A percentile compares a stretch with the other conserved stretches of the same genome.
Evolutionary conservation across 352 stramenopile genomes (phyloP).

Genomic region (Pythium phragmiticola): DNA sequence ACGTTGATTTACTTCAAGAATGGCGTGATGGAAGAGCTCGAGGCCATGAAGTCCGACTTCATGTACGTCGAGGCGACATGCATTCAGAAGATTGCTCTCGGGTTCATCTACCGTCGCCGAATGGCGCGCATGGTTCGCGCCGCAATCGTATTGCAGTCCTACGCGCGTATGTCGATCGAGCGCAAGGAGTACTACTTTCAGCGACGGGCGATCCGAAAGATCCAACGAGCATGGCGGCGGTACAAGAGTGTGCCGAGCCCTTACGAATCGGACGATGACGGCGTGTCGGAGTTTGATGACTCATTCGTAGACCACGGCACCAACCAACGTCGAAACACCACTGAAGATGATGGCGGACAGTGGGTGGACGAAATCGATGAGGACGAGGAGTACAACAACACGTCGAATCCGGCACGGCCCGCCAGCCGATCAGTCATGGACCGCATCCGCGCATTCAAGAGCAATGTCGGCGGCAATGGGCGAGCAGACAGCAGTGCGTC

Average conservation of each 20-base stretch:
- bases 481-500: slow-evolving; percentile 24
- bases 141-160: slow-evolving; percentile 80
- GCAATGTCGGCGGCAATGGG: slow-evolving; percentile 28
- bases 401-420: slow-evolving; percentile 16
- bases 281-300: slow-evolving; percentile 44
- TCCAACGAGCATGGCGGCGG: slow-evolving; percentile 65
- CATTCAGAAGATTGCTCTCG: slow-evolving; percentile 79
- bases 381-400: slow-evolving; percentile 23
- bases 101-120: slow-evolving; percentile 77
- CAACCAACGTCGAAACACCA: slow-evolving; percentile 34
- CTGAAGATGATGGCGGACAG: slow-evolving; percentile 25
- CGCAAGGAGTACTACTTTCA: slow-evolving; percentile 70
- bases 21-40: slow-evolving; percentile 93
- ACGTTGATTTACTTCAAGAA: slow-evolving; percentile 96
- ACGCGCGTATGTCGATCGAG: slow-evolving; percentile 75
- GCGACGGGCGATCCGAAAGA: slow-evolving; percentile 62
- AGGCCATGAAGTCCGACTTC: slow-evolving; percentile 92
- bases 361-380: slow-evolving; percentile 40
- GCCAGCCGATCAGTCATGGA: slow-evolving; percentile 49
- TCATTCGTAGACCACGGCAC: slow-evolving; percentile 32
- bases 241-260: slow-evolving; percentile 43
- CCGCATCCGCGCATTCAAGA: slow-evolving; percentile 67
- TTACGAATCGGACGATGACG: slow-evolving; percentile 29
- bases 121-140: slow-evolving; percentile 63
- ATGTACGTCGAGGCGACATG: slow-evolving; percentile 89